phyloP scores from a whole-genome alignment of 306 rosid genomes.

The Rosa multiflora region DNA sequence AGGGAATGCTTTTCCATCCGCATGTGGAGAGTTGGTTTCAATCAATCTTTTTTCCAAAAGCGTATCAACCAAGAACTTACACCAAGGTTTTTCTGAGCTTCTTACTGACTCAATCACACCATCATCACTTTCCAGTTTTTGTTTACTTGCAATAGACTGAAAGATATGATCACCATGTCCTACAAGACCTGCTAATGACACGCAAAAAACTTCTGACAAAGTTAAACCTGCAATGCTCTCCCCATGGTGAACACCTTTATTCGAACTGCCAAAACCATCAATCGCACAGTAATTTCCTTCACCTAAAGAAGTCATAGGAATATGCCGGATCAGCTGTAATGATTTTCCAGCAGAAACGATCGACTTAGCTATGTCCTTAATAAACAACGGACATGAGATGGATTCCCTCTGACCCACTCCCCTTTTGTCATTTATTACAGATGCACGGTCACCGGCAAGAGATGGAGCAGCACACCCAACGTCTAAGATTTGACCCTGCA shows the following conservation, averaged over 20 bases:
- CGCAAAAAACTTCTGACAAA: constrained; percentile 73
- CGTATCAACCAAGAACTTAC: constrained; percentile 63
- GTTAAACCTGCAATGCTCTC: constrained; percentile 65
- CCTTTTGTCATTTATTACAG: constrained; percentile 43
- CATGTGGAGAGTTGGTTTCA: constrained; percentile 37
- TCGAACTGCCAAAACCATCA: constrained; percentile 38
- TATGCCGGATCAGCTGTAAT: constrained; percentile 81
- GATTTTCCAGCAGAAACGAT: constrained; percentile 94
- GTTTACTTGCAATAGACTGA: constrained; percentile 48
- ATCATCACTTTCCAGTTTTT: constrained; percentile 33
- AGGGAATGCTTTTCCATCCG: constrained; percentile 27
- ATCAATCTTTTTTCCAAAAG: constrained; percentile 47
- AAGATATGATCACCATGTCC: constrained; percentile 81
- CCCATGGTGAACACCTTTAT: constrained; percentile 40
- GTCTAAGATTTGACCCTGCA: constrained; percentile 43
- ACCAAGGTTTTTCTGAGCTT: constrained; percentile 66
- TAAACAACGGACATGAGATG: constrained; percentile 67
- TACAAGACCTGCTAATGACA: constrained; percentile 81
- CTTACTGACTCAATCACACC: constrained; percentile 36
- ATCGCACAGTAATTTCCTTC: constrained; percentile 47
- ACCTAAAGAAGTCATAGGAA: constrained; percentile 42
- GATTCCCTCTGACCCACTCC: constrained; percentile 54
- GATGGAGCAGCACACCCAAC: constrained; percentile 33
- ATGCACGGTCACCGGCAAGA: constrained; percentile 24
- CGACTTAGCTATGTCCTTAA: constrained; percentile 74